These are phyloP conservation scores for Hirschioporus abietinus DNA, from an alignment of 768 basidiomycete species.

Conservation along the genomic window DNA sequence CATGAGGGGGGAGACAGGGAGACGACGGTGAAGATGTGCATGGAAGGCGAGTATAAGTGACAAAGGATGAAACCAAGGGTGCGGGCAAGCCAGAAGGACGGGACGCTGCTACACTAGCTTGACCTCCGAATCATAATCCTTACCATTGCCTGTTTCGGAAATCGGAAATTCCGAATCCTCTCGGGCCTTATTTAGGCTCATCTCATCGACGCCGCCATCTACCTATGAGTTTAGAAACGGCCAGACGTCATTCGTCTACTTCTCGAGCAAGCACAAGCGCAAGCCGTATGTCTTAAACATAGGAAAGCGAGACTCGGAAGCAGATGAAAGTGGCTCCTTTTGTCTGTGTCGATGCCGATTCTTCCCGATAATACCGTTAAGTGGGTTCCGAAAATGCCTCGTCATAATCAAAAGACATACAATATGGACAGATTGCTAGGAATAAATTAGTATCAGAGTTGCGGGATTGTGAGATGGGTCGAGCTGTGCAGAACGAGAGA, in stretches of 20 bases:
- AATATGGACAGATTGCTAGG: background rate
- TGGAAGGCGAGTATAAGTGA: slow-evolving; percentile 4
- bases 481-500: background rate
- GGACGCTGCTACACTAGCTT: background rate
- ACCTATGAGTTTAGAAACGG: background rate
- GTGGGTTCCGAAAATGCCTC: background rate
- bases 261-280: too few relatives aligned
- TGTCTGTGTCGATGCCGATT: background rate
- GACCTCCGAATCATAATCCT: background rate
- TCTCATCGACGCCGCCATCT: background rate
- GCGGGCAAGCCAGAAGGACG: slow-evolving; percentile 1
- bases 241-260: background rate
- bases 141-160: background rate
- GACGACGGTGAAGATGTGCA: background rate
- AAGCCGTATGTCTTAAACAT: background rate
- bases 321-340: too few relatives aligned
- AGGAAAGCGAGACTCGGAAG: background rate
- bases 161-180: background rate
- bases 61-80: background rate
- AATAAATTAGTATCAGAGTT: background rate
- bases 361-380: background rate
- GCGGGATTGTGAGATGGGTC: background rate
- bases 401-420: background rate
- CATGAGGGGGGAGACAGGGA: background rate
- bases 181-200: background rate